Evolutionary conservation across 768 basidiomycete genomes (phyloP), one percentile per base, ranked within the genome.

Genomic region (Glaciozyma martinii): DNA sequence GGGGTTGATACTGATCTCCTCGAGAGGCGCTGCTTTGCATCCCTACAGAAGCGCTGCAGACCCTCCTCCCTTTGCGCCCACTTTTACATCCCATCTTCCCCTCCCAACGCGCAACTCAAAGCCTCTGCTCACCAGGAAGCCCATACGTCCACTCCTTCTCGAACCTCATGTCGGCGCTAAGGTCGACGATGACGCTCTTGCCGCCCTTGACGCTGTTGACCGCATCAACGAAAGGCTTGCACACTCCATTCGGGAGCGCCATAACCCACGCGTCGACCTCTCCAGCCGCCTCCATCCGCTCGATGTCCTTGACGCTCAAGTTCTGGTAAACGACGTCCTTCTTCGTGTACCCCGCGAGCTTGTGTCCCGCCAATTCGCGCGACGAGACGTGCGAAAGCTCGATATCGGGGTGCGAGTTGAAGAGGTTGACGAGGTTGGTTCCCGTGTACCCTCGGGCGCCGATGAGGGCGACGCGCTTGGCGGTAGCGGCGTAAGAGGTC

Each of bases 251-350:
- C n/a, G 95, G 95, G 56, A 99, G 82, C 3, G 95, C 95, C 89
- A 97, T 93, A 60, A 98, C 84, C 94, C 95, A 99, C 13, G 91
- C 94, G 74, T 99, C 94, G 23, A 99, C 90, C 73, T 87, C 88
- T 13, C 88, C 86, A 57, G 84, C 80, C 77, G 86, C 85, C 78
- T 97, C 95, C 86, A 99, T 88, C 74, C 78, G 80, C 76, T 89
- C 85, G 15, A 97, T 88, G 71, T 95, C 89, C 63, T 80, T 78
- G 15, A 81, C 76, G 0, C 85, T 86, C 21, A 99, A 81, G 77
- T 94, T 90, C 64, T 84, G 83, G 79, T 95, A 97, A 21, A 75
- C 81, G 55, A 98, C 76, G 1, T 80, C 61, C 0, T 82, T 76
- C 77, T 94, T 94, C 68, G 83, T 83, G 78, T 99, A 98, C 47